Percentiles rank a stretch among this genome's conserved stretches.
Conservation (phyloP, 2,329 filamentous ascomycete genomes). For the Chalara sp. region DNA sequence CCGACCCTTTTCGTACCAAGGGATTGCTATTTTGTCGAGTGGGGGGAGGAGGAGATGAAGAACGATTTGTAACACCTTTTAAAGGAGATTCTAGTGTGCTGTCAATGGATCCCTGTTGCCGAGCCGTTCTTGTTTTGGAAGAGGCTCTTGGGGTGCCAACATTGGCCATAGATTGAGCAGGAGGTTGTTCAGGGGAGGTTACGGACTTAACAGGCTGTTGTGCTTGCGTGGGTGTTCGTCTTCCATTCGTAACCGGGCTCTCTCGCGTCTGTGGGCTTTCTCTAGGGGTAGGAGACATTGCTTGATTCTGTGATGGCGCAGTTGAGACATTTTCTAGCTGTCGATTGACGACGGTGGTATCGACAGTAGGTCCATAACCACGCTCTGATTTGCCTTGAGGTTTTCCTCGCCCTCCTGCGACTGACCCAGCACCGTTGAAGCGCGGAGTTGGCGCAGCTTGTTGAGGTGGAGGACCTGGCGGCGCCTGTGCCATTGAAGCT, state of each 20-base stretch:
- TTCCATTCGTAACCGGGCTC: constrained; percentile 49
- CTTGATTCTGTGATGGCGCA: constrained; percentile 29
- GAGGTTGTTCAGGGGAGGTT: constrained; percentile 15
- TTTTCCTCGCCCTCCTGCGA: constrained; percentile 17
- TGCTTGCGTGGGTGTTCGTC: constrained; percentile 54
- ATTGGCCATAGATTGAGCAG: constrained; percentile 17
- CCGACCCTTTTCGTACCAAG: constrained; percentile 54
- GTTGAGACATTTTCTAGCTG: constrained; percentile 39
- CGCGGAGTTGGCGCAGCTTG: constrained; percentile 53
- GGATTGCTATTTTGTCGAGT: constrained; percentile 50
- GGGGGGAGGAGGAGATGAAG: constrained; percentile 53
- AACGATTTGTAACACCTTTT: constrained; percentile 35
- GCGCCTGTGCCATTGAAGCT: constrained; percentile 50
- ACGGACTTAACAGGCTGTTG: constrained; percentile 30
- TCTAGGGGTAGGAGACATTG: constrained; percentile 25
- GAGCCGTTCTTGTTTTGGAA: constrained; percentile 45
- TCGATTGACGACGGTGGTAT: constrained; percentile 30
- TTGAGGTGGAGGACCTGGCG: constrained; percentile 57
- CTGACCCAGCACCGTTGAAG: constrained; percentile 12
- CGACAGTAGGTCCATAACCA: constrained; percentile 22
- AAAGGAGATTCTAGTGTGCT: constrained; percentile 43
- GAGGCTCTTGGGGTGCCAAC: constrained; percentile 30
- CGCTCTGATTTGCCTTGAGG: constrained; percentile 21
- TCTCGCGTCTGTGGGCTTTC: constrained; percentile 32
- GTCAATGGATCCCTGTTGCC: constrained; percentile 61